A percentile compares a stretch with the other conserved stretches of the same genome.
phyloP scores from a whole-genome alignment of 208 protist species.

The Strigomonas galati region DNA sequence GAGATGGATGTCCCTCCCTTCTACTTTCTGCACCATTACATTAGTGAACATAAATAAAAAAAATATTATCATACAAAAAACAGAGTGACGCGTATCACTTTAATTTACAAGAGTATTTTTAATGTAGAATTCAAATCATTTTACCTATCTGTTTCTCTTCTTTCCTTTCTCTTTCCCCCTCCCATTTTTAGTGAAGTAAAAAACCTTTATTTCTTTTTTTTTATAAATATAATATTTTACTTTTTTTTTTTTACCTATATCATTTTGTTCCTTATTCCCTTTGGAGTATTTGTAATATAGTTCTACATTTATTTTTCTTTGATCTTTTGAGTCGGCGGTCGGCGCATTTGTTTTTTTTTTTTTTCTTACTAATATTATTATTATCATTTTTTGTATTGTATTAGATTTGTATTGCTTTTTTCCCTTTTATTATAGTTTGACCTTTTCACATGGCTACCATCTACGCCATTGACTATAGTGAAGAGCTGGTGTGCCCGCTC shows the following conservation, averaged over 20 bases:
- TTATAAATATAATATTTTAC: not conserved
- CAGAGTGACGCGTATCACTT: no score
- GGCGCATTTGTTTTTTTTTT: conserved; percentile 8
- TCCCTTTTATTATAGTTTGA: not conserved
- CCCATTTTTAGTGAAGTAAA: not conserved
- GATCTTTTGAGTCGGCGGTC: no score
- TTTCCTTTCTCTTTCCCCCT: conserved; percentile 6
- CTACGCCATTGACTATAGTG: conserved; percentile 53
- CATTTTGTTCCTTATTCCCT: no score
- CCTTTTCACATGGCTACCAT: conserved; percentile 19
- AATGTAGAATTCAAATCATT: not conserved
- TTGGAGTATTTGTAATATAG: no score
- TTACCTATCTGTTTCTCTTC: not conserved
- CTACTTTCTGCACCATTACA: conserved; percentile 6
- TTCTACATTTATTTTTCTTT: no score
- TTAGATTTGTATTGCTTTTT: not conserved
- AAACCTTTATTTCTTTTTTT: conserved; percentile 4
- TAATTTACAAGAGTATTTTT: no score
- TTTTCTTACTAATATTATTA: conserved; percentile 8
- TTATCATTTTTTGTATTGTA: not conserved
- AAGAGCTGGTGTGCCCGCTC: conserved; percentile 67
- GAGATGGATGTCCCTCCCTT: not conserved
- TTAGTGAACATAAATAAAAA: not conserved
- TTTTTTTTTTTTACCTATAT: conserved; percentile 13
- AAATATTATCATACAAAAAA: not conserved